A percentile compares a stretch with the other conserved stretches of the same genome.
Conservation (phyloP, 2,329 filamentous ascomycete genomes). For the Rutstroemia sp. region DNA sequence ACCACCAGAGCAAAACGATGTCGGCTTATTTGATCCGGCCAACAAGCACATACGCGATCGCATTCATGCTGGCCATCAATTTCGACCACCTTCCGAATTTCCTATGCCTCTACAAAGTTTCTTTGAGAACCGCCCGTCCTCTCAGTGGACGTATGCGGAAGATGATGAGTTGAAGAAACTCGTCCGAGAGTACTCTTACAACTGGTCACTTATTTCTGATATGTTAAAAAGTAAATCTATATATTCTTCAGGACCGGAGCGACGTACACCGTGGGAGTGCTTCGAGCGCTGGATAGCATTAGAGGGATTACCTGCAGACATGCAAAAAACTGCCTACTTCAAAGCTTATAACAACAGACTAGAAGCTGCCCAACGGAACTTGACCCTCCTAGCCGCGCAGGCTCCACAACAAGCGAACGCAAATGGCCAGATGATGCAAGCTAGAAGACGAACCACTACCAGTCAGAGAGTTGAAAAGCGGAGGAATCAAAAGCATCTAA, state of each 20-base stretch:
- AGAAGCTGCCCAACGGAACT: conserved; percentile 49
- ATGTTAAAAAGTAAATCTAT: conserved; percentile 67
- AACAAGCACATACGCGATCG: conserved; percentile 86
- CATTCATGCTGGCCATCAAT: conserved; percentile 84
- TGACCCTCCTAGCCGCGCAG: conserved; percentile 31
- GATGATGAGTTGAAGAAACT: conserved; percentile 82
- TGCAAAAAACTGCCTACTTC: conserved; percentile 95
- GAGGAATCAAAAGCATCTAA: conserved; percentile 78
- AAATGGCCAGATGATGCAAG: conserved; percentile 42
- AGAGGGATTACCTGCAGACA: conserved; percentile 84
- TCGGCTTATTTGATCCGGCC: conserved; percentile 83
- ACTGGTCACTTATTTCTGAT: conserved; percentile 90
- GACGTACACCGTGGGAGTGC: conserved; percentile 95
- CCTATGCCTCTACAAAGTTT: conserved; percentile 86
- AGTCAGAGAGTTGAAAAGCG: conserved; percentile 82
- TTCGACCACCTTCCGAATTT: conserved; percentile 85
- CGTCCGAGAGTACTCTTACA: conserved; percentile 91
- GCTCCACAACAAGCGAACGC: conserved; percentile 27
- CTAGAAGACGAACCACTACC: conserved; percentile 63
- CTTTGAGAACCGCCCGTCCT: conserved; percentile 79
- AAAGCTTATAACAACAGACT: conserved; percentile 59
- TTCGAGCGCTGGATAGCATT: conserved; percentile 94
- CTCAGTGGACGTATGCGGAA: conserved; percentile 85
- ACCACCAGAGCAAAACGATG: conserved; percentile 62
- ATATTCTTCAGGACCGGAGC: conserved; percentile 79